Base-by-base conservation (phyloP, 371 early-diverging fungal species). In the Funneliformis caledonium region DNA sequence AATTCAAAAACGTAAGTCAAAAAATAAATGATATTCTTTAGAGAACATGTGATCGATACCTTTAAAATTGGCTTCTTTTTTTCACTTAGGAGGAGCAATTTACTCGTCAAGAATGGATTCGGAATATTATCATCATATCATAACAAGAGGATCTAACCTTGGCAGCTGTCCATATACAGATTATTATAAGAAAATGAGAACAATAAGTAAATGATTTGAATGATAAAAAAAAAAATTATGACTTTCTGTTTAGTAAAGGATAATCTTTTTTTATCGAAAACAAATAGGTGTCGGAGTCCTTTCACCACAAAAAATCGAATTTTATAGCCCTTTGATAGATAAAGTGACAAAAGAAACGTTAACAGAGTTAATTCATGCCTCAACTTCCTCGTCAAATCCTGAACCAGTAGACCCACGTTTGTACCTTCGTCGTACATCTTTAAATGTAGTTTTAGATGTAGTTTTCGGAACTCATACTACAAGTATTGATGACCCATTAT, bases 401-500 rank as follows among this genome's bases (percentile, higher is more conserved):
- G 26, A 31, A 64, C 33, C 26, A 64, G 11, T 64, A 64, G 11
- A 33, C 26, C 64, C 64, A 64, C 26, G 33, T 31, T 64, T 0
- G 9, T 9, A 69, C 42, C 6, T 69, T 69, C 69, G 11, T 33
- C 47, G 19, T 12, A 69, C 47, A 43, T 19, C n/a, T 33, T 43
- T 69, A 69, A 69, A 69, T 14, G 10, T 64, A 64, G 14, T 64
- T 64, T 31, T 33, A 31, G 2, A 12, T 26, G 26, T 64, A 31
- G n/a, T 9, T 69, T 14, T 9, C 43, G 16, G 8, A 19, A 19
- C 0, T 8, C 37, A 8, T 47, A 2, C 37, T 19, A 22, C 37
- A 69, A 69, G 69, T 37, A 37, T 42, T 16, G 22, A 70, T 45
- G 70, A 70, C 10, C 70, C 43, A 45, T 48, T 70, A n/a, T 70